Conservation (phyloP, 2,329 filamentous ascomycete genomes). For the Fonsecaea pugnacius region DNA sequence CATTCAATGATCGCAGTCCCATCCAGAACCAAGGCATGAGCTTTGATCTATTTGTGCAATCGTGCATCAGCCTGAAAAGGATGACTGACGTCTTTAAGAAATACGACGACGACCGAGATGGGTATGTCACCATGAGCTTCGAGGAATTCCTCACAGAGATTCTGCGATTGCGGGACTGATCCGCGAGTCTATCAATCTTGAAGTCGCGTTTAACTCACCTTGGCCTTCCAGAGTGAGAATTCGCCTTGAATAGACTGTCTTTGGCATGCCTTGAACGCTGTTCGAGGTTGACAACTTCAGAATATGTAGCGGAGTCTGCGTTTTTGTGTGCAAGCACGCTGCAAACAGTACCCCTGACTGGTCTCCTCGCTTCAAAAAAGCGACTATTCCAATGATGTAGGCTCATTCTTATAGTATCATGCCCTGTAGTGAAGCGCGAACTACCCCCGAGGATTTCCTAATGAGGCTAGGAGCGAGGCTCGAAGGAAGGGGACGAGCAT, state of each 20-base stretch:
- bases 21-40: constrained; percentile 69
- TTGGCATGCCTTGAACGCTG: not conserved
- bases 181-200: not conserved
- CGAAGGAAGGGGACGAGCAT: constrained; percentile 3
- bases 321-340: not conserved
- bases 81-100: constrained; percentile 99
- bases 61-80: constrained; percentile 92
- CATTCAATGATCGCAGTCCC: constrained; percentile 67
- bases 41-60: constrained; percentile 97
- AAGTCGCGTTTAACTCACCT: not conserved
- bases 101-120: constrained; percentile 95
- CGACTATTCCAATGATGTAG: not conserved
- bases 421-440: not conserved
- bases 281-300: not conserved
- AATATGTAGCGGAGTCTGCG: not conserved
- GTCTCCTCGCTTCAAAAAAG: not conserved
- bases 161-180: constrained; percentile 36
- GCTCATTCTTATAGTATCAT: not conserved
- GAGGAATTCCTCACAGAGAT: constrained; percentile 72
- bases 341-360: not conserved
- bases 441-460: not conserved
- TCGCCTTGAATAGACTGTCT: not conserved
- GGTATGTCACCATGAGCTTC: constrained; percentile 83
- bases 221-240: not conserved
- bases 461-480: not conserved